Conservation (phyloP, 2,329 filamentous ascomycete species). For the Xylaria digitata region DNA sequence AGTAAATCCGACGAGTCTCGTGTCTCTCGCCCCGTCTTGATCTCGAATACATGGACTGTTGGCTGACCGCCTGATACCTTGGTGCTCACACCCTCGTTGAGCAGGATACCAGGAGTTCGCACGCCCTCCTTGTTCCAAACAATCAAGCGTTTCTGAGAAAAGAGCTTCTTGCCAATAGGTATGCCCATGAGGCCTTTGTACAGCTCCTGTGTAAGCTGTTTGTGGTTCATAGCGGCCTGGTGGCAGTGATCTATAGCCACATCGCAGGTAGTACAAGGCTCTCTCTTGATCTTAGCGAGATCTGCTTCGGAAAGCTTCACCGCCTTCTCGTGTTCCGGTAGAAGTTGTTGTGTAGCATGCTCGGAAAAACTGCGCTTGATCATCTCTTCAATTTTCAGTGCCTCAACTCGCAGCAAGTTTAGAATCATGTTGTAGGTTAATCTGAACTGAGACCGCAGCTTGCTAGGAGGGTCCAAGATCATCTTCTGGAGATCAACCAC, state of each 20-base stretch:
- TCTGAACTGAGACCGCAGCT: conserved; percentile 94
- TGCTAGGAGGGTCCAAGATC: conserved; percentile 95
- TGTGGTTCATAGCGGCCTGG: conserved; percentile 81
- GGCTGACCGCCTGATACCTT: conserved; percentile 69
- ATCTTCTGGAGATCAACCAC: conserved; percentile 86
- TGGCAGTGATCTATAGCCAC: conserved; percentile 83
- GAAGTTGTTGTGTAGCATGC: conserved; percentile 91
- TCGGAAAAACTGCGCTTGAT: conserved; percentile 99
- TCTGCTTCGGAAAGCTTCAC: conserved; percentile 93
- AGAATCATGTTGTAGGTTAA: conserved; percentile 99
- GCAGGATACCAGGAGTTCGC: conserved; percentile 82
- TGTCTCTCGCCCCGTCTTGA: conserved; percentile 74
- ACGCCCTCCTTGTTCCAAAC: conserved; percentile 88
- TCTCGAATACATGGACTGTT: conserved; percentile 81
- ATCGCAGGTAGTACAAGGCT: conserved; percentile 85
- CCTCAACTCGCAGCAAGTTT: conserved; percentile 93
- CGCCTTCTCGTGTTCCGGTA: conserved; percentile 95
- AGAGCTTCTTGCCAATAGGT: conserved; percentile 84
- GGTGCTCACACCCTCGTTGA: conserved; percentile 77
- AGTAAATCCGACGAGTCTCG: conserved; percentile 86
- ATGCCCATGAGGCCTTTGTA: conserved; percentile 81
- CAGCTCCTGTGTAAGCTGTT: conserved; percentile 81
- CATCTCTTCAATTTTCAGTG: conserved; percentile 99
- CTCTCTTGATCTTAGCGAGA: conserved; percentile 87
- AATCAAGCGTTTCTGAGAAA: conserved; percentile 78